These are phyloP conservation scores for Ceratobasidium papillatum DNA, from an alignment of 1,284 basidiomycete genomes.

Conservation along the genomic window DNA sequence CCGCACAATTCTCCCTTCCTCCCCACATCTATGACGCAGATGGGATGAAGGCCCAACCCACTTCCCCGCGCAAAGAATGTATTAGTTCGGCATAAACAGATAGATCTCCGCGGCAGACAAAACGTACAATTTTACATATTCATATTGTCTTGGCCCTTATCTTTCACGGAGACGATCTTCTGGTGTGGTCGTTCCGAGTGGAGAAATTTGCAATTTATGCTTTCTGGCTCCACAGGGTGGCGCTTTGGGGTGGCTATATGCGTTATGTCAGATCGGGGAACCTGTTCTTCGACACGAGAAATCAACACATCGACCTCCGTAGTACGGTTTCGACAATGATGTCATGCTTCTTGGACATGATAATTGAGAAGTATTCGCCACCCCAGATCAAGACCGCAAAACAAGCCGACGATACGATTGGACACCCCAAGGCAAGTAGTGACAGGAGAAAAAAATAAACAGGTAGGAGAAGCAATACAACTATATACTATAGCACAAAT, in stretches of 20 bases:
- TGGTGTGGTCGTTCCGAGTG: background rate
- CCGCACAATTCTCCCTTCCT: no score
- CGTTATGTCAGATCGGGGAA: background rate
- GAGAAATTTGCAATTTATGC: background rate
- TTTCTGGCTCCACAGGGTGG: background rate
- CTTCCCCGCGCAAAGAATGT: background rate
- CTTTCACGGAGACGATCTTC: no score
- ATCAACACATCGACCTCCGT: no score
- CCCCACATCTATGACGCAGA: background rate
- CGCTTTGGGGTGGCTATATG: background rate
- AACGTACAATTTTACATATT: background rate
- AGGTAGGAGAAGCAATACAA: slow-evolving; percentile 32
- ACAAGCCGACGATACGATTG: slow-evolving; percentile 19
- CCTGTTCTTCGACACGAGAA: no score
- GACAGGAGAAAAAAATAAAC: slow-evolving; percentile 21
- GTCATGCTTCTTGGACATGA: no score
- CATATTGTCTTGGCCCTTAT: background rate
- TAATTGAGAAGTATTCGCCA: no score
- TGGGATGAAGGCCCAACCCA: background rate
- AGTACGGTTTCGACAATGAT: no score
- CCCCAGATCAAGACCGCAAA: background rate
- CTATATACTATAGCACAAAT: slow-evolving; percentile 39
- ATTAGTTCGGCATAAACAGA: background rate
- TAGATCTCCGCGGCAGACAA: background rate
- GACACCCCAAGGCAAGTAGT: slow-evolving; percentile 24